Percentiles rank a stretch among this genome's conserved stretches.
phyloP scores from a whole-genome alignment of 495 filamentous ascomycete species.

The Penicillium canescens region DNA sequence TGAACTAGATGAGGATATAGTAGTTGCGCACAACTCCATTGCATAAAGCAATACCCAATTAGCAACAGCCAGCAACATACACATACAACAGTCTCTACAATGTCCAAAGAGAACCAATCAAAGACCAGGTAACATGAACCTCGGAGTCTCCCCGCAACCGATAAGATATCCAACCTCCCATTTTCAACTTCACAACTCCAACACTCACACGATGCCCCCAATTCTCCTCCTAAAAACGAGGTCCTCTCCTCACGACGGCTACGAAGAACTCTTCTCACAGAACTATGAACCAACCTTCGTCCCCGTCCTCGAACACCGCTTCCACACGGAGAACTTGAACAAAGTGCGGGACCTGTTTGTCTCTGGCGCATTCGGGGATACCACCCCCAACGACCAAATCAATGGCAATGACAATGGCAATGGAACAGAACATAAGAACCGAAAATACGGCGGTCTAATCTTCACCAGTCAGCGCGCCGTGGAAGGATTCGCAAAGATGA shows the following conservation, averaged over 20 bases:
- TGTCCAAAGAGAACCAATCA: too few relatives aligned
- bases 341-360: slow-evolving; percentile 43
- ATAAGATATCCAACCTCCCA: slow-evolving; percentile 9
- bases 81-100: too few relatives aligned
- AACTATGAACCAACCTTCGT: slow-evolving; percentile 64
- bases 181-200: neutral
- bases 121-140: too few relatives aligned
- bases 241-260: slow-evolving; percentile 75
- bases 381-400: neutral
- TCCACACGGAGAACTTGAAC: slow-evolving; percentile 48
- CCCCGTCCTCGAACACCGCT: slow-evolving; percentile 78
- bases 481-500: slow-evolving; percentile 74
- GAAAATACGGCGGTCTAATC: slow-evolving; percentile 76
- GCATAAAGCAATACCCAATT: neutral
- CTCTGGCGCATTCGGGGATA: slow-evolving; percentile 21
- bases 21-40: neutral
- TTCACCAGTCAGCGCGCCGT: slow-evolving; percentile 95
- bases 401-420: neutral
- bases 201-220: slow-evolving; percentile 16
- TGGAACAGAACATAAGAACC: neutral
- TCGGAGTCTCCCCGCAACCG: slow-evolving; percentile 12
- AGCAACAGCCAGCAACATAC: too few relatives aligned
- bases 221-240: slow-evolving; percentile 86
- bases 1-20: too few relatives aligned
- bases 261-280: slow-evolving; percentile 70